Conservation (phyloP, 768 basidiomycete species). For the Collybia sordida region DNA sequence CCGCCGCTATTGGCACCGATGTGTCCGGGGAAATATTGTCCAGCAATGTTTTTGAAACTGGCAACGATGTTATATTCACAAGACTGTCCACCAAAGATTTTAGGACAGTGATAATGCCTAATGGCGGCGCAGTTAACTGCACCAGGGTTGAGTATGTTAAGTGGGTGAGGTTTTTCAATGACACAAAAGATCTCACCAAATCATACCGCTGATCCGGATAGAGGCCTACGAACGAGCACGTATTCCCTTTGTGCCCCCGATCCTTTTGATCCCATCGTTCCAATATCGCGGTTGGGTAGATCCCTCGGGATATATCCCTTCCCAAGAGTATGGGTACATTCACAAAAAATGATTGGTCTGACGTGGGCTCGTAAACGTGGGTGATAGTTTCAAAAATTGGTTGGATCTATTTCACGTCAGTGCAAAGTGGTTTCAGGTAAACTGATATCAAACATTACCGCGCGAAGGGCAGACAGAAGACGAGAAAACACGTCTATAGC, state of each 20-base stretch:
- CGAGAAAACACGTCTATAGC: slow-evolving; percentile 31
- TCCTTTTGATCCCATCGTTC: neutral
- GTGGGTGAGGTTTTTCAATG: neutral
- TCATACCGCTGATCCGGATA: slow-evolving; percentile 1
- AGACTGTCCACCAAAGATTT: slow-evolving; percentile 8
- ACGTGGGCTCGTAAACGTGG: slow-evolving; percentile 43
- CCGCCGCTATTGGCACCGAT: slow-evolving; percentile 53
- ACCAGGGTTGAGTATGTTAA: neutral
- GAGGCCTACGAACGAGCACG: slow-evolving; percentile 15
- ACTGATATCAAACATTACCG: slow-evolving; percentile 20
- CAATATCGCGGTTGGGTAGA: no score
- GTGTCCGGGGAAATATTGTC: slow-evolving; percentile 20
- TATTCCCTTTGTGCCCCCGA: neutral
- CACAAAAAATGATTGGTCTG: slow-evolving; percentile 57
- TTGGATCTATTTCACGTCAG: slow-evolving; percentile 3
- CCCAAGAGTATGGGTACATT: slow-evolving; percentile 31
- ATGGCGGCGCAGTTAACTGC: slow-evolving; percentile 17
- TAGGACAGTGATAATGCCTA: slow-evolving; percentile 9
- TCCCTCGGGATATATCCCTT: neutral
- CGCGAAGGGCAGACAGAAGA: slow-evolving; percentile 38
- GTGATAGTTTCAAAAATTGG: slow-evolving; percentile 38
- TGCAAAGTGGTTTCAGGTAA: neutral
- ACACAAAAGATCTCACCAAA: no score
- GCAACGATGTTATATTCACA: neutral
- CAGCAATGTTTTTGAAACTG: slow-evolving; percentile 27